Base-by-base conservation (phyloP, 2,329 filamentous ascomycete species). In the Amesomyces nigricolor region DNA sequence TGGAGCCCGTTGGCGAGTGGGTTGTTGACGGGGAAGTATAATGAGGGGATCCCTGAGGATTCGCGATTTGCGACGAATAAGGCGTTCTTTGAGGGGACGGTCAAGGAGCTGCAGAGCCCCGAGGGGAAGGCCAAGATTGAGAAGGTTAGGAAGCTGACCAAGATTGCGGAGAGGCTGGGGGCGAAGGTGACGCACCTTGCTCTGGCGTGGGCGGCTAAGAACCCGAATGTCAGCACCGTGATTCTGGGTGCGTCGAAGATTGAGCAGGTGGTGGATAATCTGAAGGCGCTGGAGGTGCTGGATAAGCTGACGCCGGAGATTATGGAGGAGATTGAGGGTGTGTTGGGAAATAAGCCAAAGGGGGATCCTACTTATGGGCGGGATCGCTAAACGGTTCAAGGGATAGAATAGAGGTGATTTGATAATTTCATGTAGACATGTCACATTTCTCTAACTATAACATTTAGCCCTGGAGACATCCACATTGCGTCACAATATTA, bases 101-200 rank as follows among this genome's bases (percentile, higher is more conserved):
- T 80, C 62, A 75, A 75, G 67, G 64, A 70, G 54, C 70, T 81
- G 45, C 69, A 81, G 72, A 73, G 77, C 47, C 74, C 76, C 62
- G 79, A 80, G 68, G 78, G 81, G 56, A 72, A 72, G 67, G 65
- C 65, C 50, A 67, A 68, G 65, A 62, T 89, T 58, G 74, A 81
- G 60, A 80, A 80, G 68, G 81, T 88, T 51, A 78, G 77, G 60
- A 77, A 77, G 64, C 70, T 83, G 62, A 72, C 80, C 73, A 72
- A 78, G 50, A 77, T 90, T 60, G 86, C 87, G 1, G 78, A 87
- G 56, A 78, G 77, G 59, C 71, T 89, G 39, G 83, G 78, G 7
- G 75, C 82, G 52, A 81, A 78, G 64, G 70, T 74, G 66, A 73
- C 72, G 56, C 73, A 75, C 51, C 71, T 85, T 26, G 79, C 81